These are phyloP conservation scores for Aspergillus sp. DNA, from an alignment of 2,329 filamentous ascomycete genomes.

Conservation along the genomic window DNA sequence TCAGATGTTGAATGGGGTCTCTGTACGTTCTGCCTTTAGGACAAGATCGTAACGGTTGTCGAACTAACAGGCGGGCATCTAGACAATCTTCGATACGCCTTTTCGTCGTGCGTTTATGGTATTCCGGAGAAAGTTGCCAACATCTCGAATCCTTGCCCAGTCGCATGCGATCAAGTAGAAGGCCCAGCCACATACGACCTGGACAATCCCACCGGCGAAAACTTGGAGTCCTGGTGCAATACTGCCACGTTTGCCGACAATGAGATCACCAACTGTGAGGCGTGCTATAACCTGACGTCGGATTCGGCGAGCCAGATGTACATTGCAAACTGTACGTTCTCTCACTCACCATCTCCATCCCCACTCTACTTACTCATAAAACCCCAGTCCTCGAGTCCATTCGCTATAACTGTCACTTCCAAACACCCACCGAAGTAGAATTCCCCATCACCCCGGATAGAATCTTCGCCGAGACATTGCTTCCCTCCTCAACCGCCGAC, in stretches of 20 bases:
- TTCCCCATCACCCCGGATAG: conserved; percentile 42
- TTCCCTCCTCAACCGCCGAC: conserved; percentile 35
- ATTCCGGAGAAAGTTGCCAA: conserved; percentile 36
- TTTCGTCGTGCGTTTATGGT: conserved; percentile 46
- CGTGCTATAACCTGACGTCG: conserved; percentile 43
- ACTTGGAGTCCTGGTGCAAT: conserved; percentile 40
- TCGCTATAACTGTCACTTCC: conserved; percentile 46
- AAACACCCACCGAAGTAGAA: conserved; percentile 30
- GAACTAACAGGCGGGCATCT: background rate
- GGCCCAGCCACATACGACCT: conserved; percentile 34
- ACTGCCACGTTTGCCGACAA: conserved; percentile 41
- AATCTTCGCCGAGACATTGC: conserved; percentile 43
- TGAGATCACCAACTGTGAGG: conserved; percentile 41
- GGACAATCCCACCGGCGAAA: conserved; percentile 26
- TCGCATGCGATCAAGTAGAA: conserved; percentile 39
- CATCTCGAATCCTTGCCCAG: conserved; percentile 46
- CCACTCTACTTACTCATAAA: background rate
- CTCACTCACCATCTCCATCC: background rate
- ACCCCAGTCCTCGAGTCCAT: conserved; percentile 45
- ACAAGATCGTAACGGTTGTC: background rate
- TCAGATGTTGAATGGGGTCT: conserved; percentile 48
- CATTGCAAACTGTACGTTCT: conserved; percentile 46
- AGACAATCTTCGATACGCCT: conserved; percentile 49
- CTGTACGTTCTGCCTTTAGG: conserved; percentile 35
- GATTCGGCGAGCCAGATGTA: conserved; percentile 34